Evolutionary conservation across 345 rosid species (phyloP).

Genomic region (Brassica napus): DNA sequence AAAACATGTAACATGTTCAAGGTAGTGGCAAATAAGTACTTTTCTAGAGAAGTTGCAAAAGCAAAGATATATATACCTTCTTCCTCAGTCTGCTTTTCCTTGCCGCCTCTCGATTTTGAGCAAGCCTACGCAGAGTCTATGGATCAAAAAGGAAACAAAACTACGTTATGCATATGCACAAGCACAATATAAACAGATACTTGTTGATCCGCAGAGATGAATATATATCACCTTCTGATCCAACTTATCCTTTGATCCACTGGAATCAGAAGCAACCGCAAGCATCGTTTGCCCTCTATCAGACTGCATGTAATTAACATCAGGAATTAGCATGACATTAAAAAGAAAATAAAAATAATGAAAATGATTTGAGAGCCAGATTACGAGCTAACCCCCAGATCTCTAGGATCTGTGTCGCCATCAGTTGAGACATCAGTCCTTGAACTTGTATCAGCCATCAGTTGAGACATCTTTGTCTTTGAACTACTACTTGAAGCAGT

Average conservation of each 20-base stretch:
- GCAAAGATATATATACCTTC: constrained; percentile 50
- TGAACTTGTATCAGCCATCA: constrained; percentile 55
- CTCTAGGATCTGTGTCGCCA: constrained; percentile 79
- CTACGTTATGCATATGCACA: constrained; percentile 17
- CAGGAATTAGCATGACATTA: constrained; percentile 18
- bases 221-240: constrained; percentile 77
- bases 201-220: constrained; percentile 10
- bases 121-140: constrained; percentile 92
- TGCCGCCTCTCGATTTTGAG: constrained; percentile 99
- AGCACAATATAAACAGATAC: neutral
- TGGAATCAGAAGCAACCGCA: constrained; percentile 69
- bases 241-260: constrained; percentile 85
- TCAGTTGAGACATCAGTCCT: constrained; percentile 86
- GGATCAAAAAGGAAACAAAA: constrained; percentile 20
- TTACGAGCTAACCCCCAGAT: constrained; percentile 62
- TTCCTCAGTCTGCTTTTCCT: constrained; percentile 94
- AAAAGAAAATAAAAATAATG: constrained; percentile 34
- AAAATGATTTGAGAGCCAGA: constrained; percentile 10
- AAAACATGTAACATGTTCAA: neutral
- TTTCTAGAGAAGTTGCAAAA: constrained; percentile 3
- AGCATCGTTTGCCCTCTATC: constrained; percentile 57
- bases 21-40: neutral
- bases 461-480: neutral
- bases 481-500: neutral
- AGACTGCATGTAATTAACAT: constrained; percentile 51